Base-by-base conservation (phyloP, 192 early-diverging fungal species). In the Spinellus fusiger region DNA sequence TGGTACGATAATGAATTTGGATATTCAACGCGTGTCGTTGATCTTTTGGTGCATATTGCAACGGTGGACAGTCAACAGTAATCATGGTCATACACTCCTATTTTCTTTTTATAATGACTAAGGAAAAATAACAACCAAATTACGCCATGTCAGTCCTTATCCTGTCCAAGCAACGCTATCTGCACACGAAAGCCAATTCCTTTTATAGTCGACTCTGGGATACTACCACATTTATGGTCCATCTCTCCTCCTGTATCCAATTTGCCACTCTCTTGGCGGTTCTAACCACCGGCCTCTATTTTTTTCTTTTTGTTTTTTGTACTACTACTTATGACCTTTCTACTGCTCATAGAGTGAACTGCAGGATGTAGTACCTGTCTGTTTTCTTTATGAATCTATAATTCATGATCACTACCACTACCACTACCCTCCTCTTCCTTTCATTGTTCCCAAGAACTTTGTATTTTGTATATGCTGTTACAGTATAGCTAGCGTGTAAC, bases 11-110 rank as follows among this genome's bases (percentile, higher is more conserved):
- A 86, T 77, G 89, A 96, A 79, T 85, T 73, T 67, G 94, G 93
- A 52, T 98, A 98, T 87, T 88, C 86, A 9, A 79, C 78, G 68
- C 90, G 93, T 71, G 87, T 90, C 31, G 74, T 95, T 26, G 91
- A 96, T 82, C 78, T 96, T 52, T 79, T 95, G 80, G 55, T 70
- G 70, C 86, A 77, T 75, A 78, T 93, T 69, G 82, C 86, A 69
- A 62, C 49, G 32, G 68, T 75, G 32, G 76, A 77, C 26, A 18
- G 38, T 27, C 18, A 59, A 7, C 37, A n/a, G 40, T 44, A 44
- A 29, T 52, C 31, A n/a, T n/a, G n/a, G n/a, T 28, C 23, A 1
- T 3, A 20, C 15, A 48, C 23, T 32, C 29, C 44, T 29, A 22
- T 47, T 32, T 22, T 23, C 15, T 32, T 44, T 31, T 48, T 31